Evolutionary conservation across 2,329 filamentous ascomycete species (phyloP).

Genomic region (Elsinoe arachidis): DNA sequence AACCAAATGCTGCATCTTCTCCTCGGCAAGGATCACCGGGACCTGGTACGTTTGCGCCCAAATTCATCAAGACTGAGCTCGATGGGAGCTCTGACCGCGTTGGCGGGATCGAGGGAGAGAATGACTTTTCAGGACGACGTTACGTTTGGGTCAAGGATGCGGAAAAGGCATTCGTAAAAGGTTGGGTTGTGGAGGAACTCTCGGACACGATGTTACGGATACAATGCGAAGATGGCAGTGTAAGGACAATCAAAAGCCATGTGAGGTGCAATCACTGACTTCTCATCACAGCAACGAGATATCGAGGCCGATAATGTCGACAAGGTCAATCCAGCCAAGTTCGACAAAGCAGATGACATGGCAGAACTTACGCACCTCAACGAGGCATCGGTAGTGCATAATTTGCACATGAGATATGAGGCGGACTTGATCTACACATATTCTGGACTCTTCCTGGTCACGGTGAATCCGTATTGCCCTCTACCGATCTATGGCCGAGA

Average conservation of each 20-base stretch:
- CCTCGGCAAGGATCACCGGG: slow-evolving; percentile 32
- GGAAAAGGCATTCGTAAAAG: slow-evolving; percentile 79
- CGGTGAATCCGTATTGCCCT: slow-evolving; percentile 92
- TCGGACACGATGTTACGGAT: slow-evolving; percentile 63
- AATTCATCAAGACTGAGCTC: slow-evolving; percentile 85
- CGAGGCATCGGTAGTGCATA: slow-evolving; percentile 95
- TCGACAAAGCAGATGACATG: slow-evolving; percentile 99
- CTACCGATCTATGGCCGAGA: slow-evolving; percentile 93
- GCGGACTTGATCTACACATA: slow-evolving; percentile 96
- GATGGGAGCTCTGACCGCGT: slow-evolving; percentile 48
- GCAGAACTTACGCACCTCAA: slow-evolving; percentile 96
- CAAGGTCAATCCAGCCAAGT: slow-evolving; percentile 98
- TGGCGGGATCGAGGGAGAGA: slow-evolving; percentile 83
- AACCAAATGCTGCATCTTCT: slow-evolving; percentile 7
- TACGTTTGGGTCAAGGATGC: slow-evolving; percentile 96
- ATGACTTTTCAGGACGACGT: slow-evolving; percentile 96
- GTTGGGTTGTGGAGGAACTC: slow-evolving; percentile 80
- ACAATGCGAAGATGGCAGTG: slow-evolving; percentile 86
- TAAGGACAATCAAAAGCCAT: slow-evolving; percentile 38
- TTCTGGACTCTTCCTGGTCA: slow-evolving; percentile 91
- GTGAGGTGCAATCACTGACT: slow-evolving; percentile 19
- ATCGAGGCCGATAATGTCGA: slow-evolving; percentile 81
- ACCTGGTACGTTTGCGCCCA: slow-evolving; percentile 84
- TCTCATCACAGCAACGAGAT: slow-evolving; percentile 63
- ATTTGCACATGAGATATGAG: slow-evolving; percentile 89